Evolutionary conservation across 179 eudicot species (phyloP).

Genomic region (Amaranthus tricolor): DNA sequence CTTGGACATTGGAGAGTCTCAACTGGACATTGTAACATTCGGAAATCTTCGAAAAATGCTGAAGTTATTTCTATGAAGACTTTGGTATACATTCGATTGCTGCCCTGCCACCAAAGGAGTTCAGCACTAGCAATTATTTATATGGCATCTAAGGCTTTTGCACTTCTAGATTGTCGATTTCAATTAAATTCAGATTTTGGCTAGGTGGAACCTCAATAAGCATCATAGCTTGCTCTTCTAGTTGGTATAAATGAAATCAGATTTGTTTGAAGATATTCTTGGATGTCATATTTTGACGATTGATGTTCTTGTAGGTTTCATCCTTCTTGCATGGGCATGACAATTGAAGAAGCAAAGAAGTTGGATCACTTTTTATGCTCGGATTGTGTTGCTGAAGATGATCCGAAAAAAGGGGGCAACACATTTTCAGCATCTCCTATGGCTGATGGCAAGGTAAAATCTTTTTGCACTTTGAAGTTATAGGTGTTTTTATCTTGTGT

Average conservation of each 20-base stretch:
- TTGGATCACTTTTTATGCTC: conserved; percentile 71
- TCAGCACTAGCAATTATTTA: neutral
- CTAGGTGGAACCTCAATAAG: neutral
- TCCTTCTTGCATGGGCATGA: conserved; percentile 85
- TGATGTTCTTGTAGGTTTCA: conserved; percentile 59
- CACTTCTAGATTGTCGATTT: neutral
- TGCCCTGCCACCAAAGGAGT: neutral
- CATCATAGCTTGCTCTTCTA: neutral
- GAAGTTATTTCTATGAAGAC: neutral
- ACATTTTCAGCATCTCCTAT: conserved; percentile 47
- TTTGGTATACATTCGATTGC: neutral
- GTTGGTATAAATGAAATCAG: neutral
- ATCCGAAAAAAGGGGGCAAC: conserved; percentile 48
- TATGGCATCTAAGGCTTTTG: neutral
- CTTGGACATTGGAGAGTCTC: conserved; percentile 6
- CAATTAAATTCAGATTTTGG: neutral
- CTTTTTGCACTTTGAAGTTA: conserved; percentile 6
- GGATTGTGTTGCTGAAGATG: conserved; percentile 64
- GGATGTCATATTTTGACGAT: conserved; percentile 1
- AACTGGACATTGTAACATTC: neutral
- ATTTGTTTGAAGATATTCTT: neutral
- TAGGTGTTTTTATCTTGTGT: neutral
- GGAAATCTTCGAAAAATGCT: neutral
- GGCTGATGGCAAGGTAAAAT: conserved; percentile 58
- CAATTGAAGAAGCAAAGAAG: conserved; percentile 81